Conservation (phyloP, 2,329 filamentous ascomycete genomes). For the Diaporthe ampelina region DNA sequence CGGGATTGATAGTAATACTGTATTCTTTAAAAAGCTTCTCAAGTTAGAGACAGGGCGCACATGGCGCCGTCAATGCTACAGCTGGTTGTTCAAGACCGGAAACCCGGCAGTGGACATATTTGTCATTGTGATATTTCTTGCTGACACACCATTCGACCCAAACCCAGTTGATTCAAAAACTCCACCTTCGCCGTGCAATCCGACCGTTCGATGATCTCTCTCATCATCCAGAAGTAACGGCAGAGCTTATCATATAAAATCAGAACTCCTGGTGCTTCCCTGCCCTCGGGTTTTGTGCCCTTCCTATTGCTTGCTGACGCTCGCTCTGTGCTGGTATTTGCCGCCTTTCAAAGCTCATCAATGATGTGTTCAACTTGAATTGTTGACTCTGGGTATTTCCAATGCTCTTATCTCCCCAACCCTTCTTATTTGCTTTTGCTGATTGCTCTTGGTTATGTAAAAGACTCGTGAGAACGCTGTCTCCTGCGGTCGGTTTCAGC, state of each 20-base stretch:
- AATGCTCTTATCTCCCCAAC: conserved; percentile 24
- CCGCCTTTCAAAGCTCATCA: conserved; percentile 28
- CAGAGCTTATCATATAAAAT: conserved; percentile 9
- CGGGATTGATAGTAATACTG: background rate
- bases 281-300: conserved; percentile 6
- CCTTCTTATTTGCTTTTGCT: conserved; percentile 11
- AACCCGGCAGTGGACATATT: conserved; percentile 9
- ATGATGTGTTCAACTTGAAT: conserved; percentile 24
- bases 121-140: conserved; percentile 26
- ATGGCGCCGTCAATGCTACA: background rate
- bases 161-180: conserved; percentile 13
- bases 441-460: conserved; percentile 13
- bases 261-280: conserved; percentile 34
- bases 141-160: conserved; percentile 11
- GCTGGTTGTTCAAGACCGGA: background rate
- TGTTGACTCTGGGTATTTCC: conserved; percentile 37
- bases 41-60: background rate
- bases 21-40: conserved; percentile 8
- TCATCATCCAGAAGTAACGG: conserved; percentile 29
- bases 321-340: conserved; percentile 34
- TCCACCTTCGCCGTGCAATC: conserved; percentile 39
- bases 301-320: conserved; percentile 12
- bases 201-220: background rate
- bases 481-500: background rate
- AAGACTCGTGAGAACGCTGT: conserved; percentile 9